Percentiles rank a stretch among this genome's conserved stretches.
Evolutionary conservation across 2,329 filamentous ascomycete species (phyloP).

Genomic region (Fusarium euwallaceae): DNA sequence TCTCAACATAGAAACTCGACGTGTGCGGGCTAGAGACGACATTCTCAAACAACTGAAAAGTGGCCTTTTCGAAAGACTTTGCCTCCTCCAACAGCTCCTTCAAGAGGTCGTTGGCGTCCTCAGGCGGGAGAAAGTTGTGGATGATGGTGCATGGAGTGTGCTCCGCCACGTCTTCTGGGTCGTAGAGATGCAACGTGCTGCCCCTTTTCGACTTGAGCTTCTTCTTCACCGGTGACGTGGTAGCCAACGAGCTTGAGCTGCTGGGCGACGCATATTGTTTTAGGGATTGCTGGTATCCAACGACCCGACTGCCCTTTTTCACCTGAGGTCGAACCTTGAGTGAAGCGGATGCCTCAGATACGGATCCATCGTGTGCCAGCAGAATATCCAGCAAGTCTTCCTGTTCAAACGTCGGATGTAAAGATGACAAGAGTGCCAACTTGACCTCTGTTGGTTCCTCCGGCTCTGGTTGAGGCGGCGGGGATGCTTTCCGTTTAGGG

Average conservation of each 20-base stretch:
- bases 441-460: slow-evolving; percentile 92
- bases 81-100: slow-evolving; percentile 82
- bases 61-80: slow-evolving; percentile 75
- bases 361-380: slow-evolving; percentile 81
- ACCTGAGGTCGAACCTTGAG: slow-evolving; percentile 55
- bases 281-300: slow-evolving; percentile 75
- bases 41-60: slow-evolving; percentile 90
- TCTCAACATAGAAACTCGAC: slow-evolving; percentile 85
- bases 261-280: slow-evolving; percentile 59
- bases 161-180: slow-evolving; percentile 82
- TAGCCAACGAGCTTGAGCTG: slow-evolving; percentile 23
- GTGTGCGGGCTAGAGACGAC: slow-evolving; percentile 90
- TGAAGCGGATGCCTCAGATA: slow-evolving; percentile 72
- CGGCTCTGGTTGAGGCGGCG: slow-evolving; percentile 53
- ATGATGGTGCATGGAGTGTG: slow-evolving; percentile 93
- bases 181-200: slow-evolving; percentile 85
- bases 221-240: slow-evolving; percentile 54
- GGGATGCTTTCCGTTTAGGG: slow-evolving; percentile 63
- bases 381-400: slow-evolving; percentile 82
- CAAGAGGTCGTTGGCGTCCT: slow-evolving; percentile 80
- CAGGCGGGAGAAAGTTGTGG: slow-evolving; percentile 84
- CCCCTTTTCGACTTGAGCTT: slow-evolving; percentile 79
- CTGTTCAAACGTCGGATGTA: slow-evolving; percentile 75
- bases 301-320: slow-evolving; percentile 53
- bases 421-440: slow-evolving; percentile 83